A percentile compares a stretch with the other conserved stretches of the same genome.
Evolutionary conservation across 2,329 filamentous ascomycete species (phyloP).

Genomic region (Magnaporthiopsis poae): DNA sequence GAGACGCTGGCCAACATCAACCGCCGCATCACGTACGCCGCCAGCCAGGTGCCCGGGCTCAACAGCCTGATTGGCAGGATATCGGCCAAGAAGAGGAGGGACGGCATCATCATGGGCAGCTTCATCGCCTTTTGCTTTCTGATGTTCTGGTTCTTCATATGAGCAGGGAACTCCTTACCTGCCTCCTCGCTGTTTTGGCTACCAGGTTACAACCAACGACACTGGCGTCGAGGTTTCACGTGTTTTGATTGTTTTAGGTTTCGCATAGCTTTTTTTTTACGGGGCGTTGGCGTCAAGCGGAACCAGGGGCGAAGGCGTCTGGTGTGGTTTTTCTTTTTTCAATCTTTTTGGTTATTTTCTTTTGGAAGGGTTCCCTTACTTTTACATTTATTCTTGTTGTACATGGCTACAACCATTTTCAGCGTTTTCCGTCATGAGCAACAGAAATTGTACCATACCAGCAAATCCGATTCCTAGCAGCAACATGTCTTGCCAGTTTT

Average conservation of each 20-base stretch:
- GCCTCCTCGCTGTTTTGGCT: not conserved
- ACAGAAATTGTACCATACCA: not conserved
- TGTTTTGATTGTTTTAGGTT: not conserved
- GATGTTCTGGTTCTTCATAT: slow-evolving; percentile 71
- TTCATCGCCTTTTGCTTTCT: slow-evolving; percentile 92
- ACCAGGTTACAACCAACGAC: not conserved
- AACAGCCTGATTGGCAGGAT: slow-evolving; percentile 88
- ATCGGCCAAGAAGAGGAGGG: slow-evolving; percentile 85
- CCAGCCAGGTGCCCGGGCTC: slow-evolving; percentile 83
- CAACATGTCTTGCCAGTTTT: not conserved
- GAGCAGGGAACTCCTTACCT: slow-evolving; percentile 1
- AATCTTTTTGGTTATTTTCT: not conserved
- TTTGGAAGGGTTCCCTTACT: not conserved
- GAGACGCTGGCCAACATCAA: slow-evolving; percentile 85
- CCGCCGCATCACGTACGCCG: slow-evolving; percentile 76
- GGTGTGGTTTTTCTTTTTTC: not conserved
- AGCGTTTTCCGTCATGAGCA: not conserved
- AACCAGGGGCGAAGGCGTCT: not conserved
- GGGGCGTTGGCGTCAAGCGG: not conserved
- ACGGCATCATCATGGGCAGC: slow-evolving; percentile 82
- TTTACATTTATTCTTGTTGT: not conserved
- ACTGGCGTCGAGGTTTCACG: not conserved
- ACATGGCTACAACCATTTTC: not conserved
- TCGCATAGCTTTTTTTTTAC: not conserved
- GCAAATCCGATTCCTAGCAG: not conserved